Evolutionary conservation across 1,139 yeast species (phyloP).

Genomic region (Yamadazyma atmosphaerica): DNA sequence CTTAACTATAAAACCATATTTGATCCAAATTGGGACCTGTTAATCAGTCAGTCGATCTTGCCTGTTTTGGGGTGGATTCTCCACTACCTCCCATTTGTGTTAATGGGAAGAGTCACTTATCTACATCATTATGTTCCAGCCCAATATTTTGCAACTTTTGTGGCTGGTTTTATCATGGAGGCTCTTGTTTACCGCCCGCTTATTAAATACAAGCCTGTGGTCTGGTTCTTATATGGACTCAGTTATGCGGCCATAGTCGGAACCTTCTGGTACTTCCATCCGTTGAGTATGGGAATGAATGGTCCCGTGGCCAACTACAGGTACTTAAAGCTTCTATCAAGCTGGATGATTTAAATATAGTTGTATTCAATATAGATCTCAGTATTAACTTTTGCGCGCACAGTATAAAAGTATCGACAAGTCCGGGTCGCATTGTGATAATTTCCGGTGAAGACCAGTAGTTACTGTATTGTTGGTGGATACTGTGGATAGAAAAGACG

Average conservation of each 20-base stretch:
- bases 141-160: constrained; percentile 87
- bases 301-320: constrained; percentile 69
- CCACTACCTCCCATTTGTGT: constrained; percentile 85
- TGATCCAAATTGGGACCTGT: constrained; percentile 11
- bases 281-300: constrained; percentile 85
- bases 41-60: constrained; percentile 22
- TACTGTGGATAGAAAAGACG: not conserved
- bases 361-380: no score
- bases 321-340: constrained; percentile 69
- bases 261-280: constrained; percentile 69
- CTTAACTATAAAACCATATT: constrained; percentile 12
- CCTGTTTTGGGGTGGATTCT: constrained; percentile 94
- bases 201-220: constrained; percentile 5
- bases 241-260: constrained; percentile 20
- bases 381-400: no score
- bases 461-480: no score
- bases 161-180: constrained; percentile 45
- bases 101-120: constrained; percentile 97
- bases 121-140: constrained; percentile 98
- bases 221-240: constrained; percentile 11
- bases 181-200: constrained; percentile 17
- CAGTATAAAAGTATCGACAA: no score
- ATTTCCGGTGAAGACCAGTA: not conserved
- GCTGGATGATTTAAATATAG: constrained; percentile 62
- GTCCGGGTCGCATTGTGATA: not conserved